These are phyloP conservation scores for Penicillium pulvis DNA, from an alignment of 495 filamentous ascomycete species.

Conservation along the genomic window DNA sequence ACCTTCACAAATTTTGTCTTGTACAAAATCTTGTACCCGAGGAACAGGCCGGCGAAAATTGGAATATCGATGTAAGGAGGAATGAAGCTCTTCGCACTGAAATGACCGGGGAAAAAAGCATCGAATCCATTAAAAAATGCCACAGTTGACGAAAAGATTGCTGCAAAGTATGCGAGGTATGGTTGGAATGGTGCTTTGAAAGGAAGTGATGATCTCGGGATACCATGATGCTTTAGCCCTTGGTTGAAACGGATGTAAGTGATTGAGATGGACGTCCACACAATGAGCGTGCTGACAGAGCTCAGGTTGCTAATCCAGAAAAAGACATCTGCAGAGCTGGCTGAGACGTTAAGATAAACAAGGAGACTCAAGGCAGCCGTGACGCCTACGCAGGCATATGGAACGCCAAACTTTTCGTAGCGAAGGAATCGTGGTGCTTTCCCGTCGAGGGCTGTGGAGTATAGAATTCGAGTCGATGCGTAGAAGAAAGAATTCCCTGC, in stretches of 20 bases:
- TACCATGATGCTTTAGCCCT: constrained; percentile 49
- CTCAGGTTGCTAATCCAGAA: constrained; percentile 58
- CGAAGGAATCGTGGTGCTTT: constrained; percentile 63
- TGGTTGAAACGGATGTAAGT: constrained; percentile 58
- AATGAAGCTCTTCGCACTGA: constrained; percentile 33
- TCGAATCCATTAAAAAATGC: constrained; percentile 60
- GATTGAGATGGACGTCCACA: constrained; percentile 56
- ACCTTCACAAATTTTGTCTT: constrained; percentile 55
- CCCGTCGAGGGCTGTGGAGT: constrained; percentile 64
- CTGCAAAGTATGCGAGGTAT: constrained; percentile 47
- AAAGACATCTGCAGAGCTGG: constrained; percentile 33
- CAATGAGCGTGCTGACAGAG: constrained; percentile 54
- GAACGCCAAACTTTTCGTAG: constrained; percentile 42
- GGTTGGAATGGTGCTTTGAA: constrained; percentile 55
- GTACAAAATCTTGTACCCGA: constrained; percentile 56
- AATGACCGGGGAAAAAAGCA: constrained; percentile 57
- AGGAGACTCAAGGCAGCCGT: constrained; percentile 28
- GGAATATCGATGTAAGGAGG: constrained; percentile 52
- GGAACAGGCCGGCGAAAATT: constrained; percentile 51
- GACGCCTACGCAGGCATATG: constrained; percentile 36
- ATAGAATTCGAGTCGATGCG: constrained; percentile 69
- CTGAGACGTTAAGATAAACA: constrained; percentile 35
- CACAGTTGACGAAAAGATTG: constrained; percentile 52
- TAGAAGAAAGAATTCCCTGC: constrained; percentile 75
- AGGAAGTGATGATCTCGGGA: constrained; percentile 45